Evolutionary conservation across 2,329 filamentous ascomycete genomes (phyloP).

Genomic region (Verticillium nonalfalfae): DNA sequence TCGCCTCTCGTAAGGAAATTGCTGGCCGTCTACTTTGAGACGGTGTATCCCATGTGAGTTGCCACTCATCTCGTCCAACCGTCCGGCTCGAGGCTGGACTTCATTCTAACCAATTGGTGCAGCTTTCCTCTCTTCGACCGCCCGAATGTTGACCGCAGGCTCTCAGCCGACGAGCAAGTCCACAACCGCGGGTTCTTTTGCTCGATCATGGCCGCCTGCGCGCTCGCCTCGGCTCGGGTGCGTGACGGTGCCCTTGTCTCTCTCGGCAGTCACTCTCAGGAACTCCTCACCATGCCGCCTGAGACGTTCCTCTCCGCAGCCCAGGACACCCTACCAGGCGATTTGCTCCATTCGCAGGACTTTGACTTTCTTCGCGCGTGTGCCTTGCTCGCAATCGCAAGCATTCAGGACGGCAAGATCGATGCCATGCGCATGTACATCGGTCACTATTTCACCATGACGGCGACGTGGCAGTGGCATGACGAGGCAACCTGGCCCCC

Average conservation of each 20-base stretch:
- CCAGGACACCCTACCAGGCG: slow-evolving; percentile 27
- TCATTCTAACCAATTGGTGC: not conserved
- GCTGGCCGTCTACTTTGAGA: slow-evolving; percentile 43
- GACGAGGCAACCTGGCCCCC: slow-evolving; percentile 46
- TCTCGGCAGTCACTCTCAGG: not conserved
- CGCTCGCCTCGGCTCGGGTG: slow-evolving; percentile 36
- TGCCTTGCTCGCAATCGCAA: slow-evolving; percentile 39
- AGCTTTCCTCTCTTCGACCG: slow-evolving; percentile 40
- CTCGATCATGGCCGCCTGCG: slow-evolving; percentile 42
- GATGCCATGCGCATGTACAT: slow-evolving; percentile 41
- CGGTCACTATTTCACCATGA: slow-evolving; percentile 41
- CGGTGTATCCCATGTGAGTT: slow-evolving; percentile 41
- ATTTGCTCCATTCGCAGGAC: slow-evolving; percentile 19
- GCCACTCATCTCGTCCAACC: too few relatives aligned
- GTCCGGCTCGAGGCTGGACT: not conserved
- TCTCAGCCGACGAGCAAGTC: slow-evolving; percentile 32
- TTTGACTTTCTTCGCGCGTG: slow-evolving; percentile 36
- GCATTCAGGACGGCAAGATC: slow-evolving; percentile 43
- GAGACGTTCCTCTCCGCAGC: slow-evolving; percentile 38
- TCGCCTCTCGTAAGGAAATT: slow-evolving; percentile 27
- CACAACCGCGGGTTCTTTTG: slow-evolving; percentile 35
- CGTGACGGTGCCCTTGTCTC: slow-evolving; percentile 35
- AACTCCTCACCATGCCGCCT: slow-evolving; percentile 26
- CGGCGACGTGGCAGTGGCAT: slow-evolving; percentile 38
- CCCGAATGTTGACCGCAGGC: slow-evolving; percentile 29